A percentile compares a stretch with the other conserved stretches of the same genome.
Conservation (phyloP, 2,329 filamentous ascomycete genomes). For the Alternaria gansuensis region DNA sequence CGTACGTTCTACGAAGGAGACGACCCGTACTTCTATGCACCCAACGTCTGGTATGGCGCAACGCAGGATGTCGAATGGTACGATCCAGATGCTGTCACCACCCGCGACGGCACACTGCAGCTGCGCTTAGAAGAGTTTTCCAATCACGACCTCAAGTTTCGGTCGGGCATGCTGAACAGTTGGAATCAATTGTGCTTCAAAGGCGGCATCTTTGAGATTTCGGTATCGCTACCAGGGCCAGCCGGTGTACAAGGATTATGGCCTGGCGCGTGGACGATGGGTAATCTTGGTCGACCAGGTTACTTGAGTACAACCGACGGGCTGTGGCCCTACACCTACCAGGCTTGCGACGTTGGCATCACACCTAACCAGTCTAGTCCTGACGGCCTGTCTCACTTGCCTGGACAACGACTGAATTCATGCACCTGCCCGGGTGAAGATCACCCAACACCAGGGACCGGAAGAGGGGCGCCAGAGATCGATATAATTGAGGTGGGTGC, state of each 20-base stretch:
- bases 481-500: conserved; percentile 60
- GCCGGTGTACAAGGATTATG: conserved; percentile 60
- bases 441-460: conserved; percentile 59
- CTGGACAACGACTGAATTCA: conserved; percentile 57
- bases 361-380: conserved; percentile 59
- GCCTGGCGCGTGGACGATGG: conserved; percentile 65
- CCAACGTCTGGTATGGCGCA: conserved; percentile 65
- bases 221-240: conserved; percentile 62
- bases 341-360: conserved; percentile 61
- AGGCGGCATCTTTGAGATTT: conserved; percentile 63
- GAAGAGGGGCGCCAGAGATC: conserved; percentile 60
- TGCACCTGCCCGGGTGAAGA: conserved; percentile 59
- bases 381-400: conserved; percentile 56
- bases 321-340: conserved; percentile 65
- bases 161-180: conserved; percentile 62
- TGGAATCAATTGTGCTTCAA: conserved; percentile 66
- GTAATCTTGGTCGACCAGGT: conserved; percentile 63
- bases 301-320: conserved; percentile 63
- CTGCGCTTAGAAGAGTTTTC: conserved; percentile 57
- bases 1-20: conserved; percentile 66
- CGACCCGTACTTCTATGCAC: conserved; percentile 64
- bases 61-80: conserved; percentile 63
- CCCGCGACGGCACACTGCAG: conserved; percentile 58
- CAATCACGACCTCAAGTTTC: conserved; percentile 59
- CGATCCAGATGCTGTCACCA: conserved; percentile 62